These are phyloP conservation scores for Talaromyces sp. DNA, from an alignment of 2,329 filamentous ascomycete species.

Conservation along the genomic window DNA sequence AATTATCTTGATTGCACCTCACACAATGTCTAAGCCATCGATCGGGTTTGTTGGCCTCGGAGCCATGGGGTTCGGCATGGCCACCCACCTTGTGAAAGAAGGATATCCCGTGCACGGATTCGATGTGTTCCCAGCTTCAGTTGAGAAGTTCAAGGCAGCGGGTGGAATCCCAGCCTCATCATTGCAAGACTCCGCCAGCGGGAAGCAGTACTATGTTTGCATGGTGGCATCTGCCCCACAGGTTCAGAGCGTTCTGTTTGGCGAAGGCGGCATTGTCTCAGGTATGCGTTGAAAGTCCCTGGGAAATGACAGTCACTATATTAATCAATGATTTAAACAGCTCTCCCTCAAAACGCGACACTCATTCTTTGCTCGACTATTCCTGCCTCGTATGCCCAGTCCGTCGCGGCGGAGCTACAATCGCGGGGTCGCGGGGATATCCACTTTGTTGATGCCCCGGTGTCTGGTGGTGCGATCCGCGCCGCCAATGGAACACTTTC, in stretches of 20 bases:
- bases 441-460: slow-evolving; percentile 69
- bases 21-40: slow-evolving; percentile 48
- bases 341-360: slow-evolving; percentile 60
- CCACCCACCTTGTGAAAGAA: slow-evolving; percentile 68
- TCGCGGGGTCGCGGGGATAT: slow-evolving; percentile 63
- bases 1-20: neutral
- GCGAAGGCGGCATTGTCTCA: slow-evolving; percentile 53
- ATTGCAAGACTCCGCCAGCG: slow-evolving; percentile 63
- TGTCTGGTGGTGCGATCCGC: slow-evolving; percentile 69
- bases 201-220: slow-evolving; percentile 65
- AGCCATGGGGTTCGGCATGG: slow-evolving; percentile 83
- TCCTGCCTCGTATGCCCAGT: slow-evolving; percentile 65
- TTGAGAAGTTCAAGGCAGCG: slow-evolving; percentile 65
- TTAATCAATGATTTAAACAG: slow-evolving; percentile 16
- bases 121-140: slow-evolving; percentile 68
- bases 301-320: neutral
- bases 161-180: slow-evolving; percentile 64
- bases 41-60: slow-evolving; percentile 75
- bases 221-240: slow-evolving; percentile 77
- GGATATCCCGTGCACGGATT: slow-evolving; percentile 71
- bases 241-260: slow-evolving; percentile 67
- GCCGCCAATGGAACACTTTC: slow-evolving; percentile 73
- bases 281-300: slow-evolving; percentile 9
- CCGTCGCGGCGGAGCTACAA: slow-evolving; percentile 60
- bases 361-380: slow-evolving; percentile 73